Conservation (phyloP, 441 rosid genomes). For the Populus hybrid region DNA sequence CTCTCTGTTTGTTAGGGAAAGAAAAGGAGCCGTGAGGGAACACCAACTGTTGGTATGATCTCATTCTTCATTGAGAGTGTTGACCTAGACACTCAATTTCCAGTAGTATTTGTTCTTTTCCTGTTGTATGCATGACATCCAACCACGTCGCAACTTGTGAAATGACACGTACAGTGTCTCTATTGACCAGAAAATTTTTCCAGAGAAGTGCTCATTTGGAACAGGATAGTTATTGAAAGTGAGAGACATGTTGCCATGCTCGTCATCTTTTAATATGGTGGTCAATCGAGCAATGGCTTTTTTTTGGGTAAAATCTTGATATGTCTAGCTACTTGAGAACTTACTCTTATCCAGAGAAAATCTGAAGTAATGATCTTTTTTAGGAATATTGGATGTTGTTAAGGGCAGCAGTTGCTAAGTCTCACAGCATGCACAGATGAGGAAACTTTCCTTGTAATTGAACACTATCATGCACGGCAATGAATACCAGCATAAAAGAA, state of each 20-base stretch:
- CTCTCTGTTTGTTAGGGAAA: slow-evolving; percentile 25
- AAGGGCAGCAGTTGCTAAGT: too few relatives aligned
- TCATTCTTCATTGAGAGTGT: background rate
- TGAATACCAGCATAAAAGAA: too few relatives aligned
- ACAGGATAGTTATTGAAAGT: background rate
- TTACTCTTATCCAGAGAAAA: too few relatives aligned
- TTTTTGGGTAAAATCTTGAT: too few relatives aligned
- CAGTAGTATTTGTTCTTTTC: background rate
- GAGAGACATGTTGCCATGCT: background rate
- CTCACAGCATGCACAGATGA: too few relatives aligned
- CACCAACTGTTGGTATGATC: slow-evolving; percentile 39
- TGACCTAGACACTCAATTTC: background rate
- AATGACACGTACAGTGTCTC: background rate
- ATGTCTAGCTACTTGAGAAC: too few relatives aligned
- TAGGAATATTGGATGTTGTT: too few relatives aligned
- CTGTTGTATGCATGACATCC: background rate
- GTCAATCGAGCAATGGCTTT: too few relatives aligned
- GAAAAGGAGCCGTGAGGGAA: slow-evolving; percentile 44
- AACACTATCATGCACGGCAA: too few relatives aligned
- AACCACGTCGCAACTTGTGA: background rate
- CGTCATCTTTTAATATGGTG: too few relatives aligned
- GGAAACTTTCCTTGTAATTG: too few relatives aligned
- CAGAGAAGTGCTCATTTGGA: background rate
- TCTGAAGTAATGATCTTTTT: too few relatives aligned
- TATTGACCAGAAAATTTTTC: background rate